Base-by-base conservation (phyloP, 176 grass and related monocot genomes). In the Urochloa ruziziensis region DNA sequence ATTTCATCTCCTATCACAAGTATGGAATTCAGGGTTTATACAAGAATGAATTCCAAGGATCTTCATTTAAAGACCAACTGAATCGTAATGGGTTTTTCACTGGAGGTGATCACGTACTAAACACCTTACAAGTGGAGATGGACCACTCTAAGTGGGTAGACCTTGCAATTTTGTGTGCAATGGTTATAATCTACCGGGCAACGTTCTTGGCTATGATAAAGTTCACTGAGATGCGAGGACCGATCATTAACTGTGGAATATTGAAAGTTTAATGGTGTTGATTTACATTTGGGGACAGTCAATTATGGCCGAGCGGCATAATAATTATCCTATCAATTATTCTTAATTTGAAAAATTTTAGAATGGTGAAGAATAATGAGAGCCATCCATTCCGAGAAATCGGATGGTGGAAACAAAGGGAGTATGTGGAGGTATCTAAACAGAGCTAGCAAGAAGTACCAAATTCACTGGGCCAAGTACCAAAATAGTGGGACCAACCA, bases 1-100 rank as follows among this genome's bases (percentile, higher is more conserved):
- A 91, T 39, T 91, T 78, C 24, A 73, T 91, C 17, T 73, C 90
- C 1, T 91, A 88, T 53, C 86, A 91, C 28, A 91, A 88, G 14
- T 91, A 91, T 23, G 83, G 73, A 12, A 79, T 37, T 43, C 90
- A 91, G 35, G 90, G 60, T 10, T 11, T 57, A 24, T 24, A 57
- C 53, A 57, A 57, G 53, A 57, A 57, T 10, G 53, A 57, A 11
- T 82, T 91, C 28, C 13, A 74, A 24, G 90, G 86, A 2, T 49
- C 79, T 11, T 52, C 48, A 3, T 88, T 91, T 43, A n/a, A 67
- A 12, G 36, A 73, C 25, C 10, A 61, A 12, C 4, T 30, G 2
- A 21, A 57, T 5, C 46, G 24, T 3, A 21, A 56, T 1, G 43
- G 44, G 4, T 1, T 53, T 29, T 72, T 59, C 6, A 78, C 77